These are phyloP conservation scores for Aaosphaeria arxii DNA, from an alignment of 2,329 filamentous ascomycete genomes.

Conservation along the genomic window DNA sequence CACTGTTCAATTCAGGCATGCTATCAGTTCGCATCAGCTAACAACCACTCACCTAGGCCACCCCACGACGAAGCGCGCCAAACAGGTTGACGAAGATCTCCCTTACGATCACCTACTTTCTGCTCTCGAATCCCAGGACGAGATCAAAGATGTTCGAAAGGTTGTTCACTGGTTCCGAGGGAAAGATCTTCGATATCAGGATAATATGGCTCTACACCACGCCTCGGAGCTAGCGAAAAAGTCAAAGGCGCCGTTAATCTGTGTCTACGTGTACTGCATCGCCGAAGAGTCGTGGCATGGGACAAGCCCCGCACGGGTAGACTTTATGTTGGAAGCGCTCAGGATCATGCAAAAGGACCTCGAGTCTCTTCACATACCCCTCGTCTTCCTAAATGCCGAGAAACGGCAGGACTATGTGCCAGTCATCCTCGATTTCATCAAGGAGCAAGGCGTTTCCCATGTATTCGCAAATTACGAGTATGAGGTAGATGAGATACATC, in stretches of 20 bases:
- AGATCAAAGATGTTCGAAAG: constrained; percentile 37
- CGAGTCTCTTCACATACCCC: constrained; percentile 47
- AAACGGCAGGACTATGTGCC: constrained; percentile 43
- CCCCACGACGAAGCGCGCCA: constrained; percentile 49
- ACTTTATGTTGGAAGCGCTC: constrained; percentile 48
- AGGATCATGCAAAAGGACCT: constrained; percentile 46
- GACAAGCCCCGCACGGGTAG: constrained; percentile 46
- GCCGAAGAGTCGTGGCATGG: constrained; percentile 52
- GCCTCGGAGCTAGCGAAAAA: constrained; percentile 47
- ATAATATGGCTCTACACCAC: constrained; percentile 48
- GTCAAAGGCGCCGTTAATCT: constrained; percentile 42
- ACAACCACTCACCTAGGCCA: constrained; percentile 27
- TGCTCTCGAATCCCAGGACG: constrained; percentile 38
- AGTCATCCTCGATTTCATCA: constrained; percentile 42
- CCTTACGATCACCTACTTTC: constrained; percentile 44
- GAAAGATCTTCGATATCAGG: constrained; percentile 50
- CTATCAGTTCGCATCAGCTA: too few species aligned
- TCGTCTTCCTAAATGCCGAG: constrained; percentile 44
- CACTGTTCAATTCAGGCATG: too few species aligned
- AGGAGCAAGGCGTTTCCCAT: constrained; percentile 45
- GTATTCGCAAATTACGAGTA: constrained; percentile 49
- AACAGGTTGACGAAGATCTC: constrained; percentile 46
- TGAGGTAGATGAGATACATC: constrained; percentile 44
- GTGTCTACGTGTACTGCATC: constrained; percentile 46
- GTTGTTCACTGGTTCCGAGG: constrained; percentile 53